Base-by-base conservation (phyloP, 306 rosid genomes). In the Sicyos edulis region DNA sequence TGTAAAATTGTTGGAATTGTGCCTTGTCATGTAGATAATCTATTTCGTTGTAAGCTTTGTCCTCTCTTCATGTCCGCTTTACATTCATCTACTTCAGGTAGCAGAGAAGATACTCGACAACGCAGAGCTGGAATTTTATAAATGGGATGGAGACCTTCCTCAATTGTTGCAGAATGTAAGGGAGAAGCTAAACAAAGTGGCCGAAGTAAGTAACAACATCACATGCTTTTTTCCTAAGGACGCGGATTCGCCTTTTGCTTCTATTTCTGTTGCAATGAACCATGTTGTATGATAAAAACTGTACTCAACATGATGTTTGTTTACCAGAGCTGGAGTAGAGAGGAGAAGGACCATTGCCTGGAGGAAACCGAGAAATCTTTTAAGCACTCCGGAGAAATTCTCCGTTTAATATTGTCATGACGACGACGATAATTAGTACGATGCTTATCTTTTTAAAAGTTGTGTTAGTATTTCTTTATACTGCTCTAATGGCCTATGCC, bases 361-460 rank as follows among this genome's bases (percentile, higher is more conserved):
- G 99, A 91, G 82, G 99, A 95, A 86, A 95, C 99, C 0, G 91
- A 91, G 78, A 91, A 91, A 78, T 91, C 99, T 14, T 95, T 95
- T 83, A 89, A 87, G 83, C 51, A 81, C 60, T 95, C 99, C 0
- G 99, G 99, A 42, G 97, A 95, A 65, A 95, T 95, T 82, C 96
- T 95, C 21, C 97, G 96, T 71, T 66, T 89, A n/a, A 85, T 95
- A 79, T 75, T 95, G 64, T 88, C 96, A 4, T 88, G 13, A 2
- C 6, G 26, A 40, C 37, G 37, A 17, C 12, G n/a, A 45, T 8
- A 7, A n/a, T 0, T 7, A 44, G 4, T 14, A 16, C 2, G 78
- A 87, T 70, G 53, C 72, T 32, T 21, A 19, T 65, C 12, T 11
- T 24, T 3, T 45, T 58, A 10, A 34, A 58, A 74, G 75, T 55